Conservation (phyloP, 2,329 filamentous ascomycete genomes). For the Didymella glomerata region DNA sequence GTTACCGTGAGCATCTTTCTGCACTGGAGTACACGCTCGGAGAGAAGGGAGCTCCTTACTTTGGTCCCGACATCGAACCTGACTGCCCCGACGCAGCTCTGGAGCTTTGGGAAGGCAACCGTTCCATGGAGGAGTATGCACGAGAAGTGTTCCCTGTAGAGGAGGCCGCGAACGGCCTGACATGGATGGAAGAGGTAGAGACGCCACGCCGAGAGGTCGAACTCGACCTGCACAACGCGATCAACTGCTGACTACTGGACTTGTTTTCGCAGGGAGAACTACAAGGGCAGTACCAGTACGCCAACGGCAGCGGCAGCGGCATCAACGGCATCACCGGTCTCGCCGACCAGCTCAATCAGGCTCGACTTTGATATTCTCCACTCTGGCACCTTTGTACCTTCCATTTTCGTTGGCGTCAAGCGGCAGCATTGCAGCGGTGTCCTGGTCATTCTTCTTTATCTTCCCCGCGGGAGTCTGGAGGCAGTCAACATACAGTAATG, state of each 20-base stretch:
- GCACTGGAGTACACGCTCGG: conserved; percentile 68
- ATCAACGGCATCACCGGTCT: conserved; percentile 36
- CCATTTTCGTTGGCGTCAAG: conserved; percentile 32
- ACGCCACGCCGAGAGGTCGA: conserved; percentile 49
- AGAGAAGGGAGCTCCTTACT: conserved; percentile 67
- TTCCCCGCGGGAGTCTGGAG: conserved; percentile 18
- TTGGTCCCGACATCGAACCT: conserved; percentile 66
- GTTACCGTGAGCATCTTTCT: conserved; percentile 88
- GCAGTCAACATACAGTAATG: conserved; percentile 1
- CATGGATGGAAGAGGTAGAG: conserved; percentile 79
- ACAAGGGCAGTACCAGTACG: conserved; percentile 28
- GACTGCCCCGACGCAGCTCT: conserved; percentile 76
- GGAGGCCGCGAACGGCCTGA: conserved; percentile 90
- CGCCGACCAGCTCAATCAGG: conserved; percentile 46
- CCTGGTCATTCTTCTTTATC: conserved; percentile 24
- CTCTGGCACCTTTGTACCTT: conserved; percentile 24
- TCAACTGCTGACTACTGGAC: conserved; percentile 49
- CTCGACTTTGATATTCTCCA: conserved; percentile 41
- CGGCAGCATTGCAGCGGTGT: conserved; percentile 34
- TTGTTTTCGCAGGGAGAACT: conserved; percentile 43
- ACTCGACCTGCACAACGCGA: conserved; percentile 44
- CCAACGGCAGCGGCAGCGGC: conserved; percentile 25
- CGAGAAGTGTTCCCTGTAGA: conserved; percentile 93
- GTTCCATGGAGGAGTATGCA: conserved; percentile 93
- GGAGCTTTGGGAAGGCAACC: conserved; percentile 88